Conservation (phyloP, 352 stramenopile genomes). For the Globisporangium nodosum region DNA sequence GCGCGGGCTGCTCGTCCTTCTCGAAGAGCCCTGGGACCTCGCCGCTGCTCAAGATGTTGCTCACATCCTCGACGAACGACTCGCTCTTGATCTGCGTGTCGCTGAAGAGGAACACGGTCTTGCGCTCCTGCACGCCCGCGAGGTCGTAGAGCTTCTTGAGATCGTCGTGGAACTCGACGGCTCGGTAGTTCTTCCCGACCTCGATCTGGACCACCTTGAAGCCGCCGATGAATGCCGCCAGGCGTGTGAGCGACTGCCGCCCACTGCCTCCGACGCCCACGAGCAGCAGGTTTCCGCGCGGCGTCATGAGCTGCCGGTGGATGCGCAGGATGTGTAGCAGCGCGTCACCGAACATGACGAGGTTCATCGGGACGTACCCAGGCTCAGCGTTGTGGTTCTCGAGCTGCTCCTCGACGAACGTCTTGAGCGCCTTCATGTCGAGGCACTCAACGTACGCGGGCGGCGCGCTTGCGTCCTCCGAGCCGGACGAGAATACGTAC, state of each 20-base stretch:
- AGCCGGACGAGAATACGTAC: conserved; percentile 60
- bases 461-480: conserved; percentile 16
- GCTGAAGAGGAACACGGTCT: conserved; percentile 91
- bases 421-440: conserved; percentile 86
- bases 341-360: conserved; percentile 90
- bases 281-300: conserved; percentile 88
- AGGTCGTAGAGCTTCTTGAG: conserved; percentile 88
- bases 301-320: conserved; percentile 84
- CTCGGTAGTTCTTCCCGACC: conserved; percentile 92
- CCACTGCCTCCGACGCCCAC: conserved; percentile 90
- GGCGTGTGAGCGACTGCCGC: conserved; percentile 81
- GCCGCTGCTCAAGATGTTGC: conserved; percentile 90
- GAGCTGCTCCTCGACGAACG: conserved; percentile 87
- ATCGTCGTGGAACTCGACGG: conserved; percentile 90
- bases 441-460: conserved; percentile 73
- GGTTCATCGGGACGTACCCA: conserved; percentile 85
- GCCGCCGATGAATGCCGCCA: conserved; percentile 86
- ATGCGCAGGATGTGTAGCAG: conserved; percentile 90
- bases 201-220: conserved; percentile 92
- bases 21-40: conserved; percentile 91
- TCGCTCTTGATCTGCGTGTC: conserved; percentile 94
- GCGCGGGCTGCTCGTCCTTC: conserved; percentile 85
- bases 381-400: conserved; percentile 90
- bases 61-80: conserved; percentile 91
- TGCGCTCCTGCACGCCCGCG: conserved; percentile 76